Conservation (phyloP, 495 filamentous ascomycete species). For the Aspergillus affinis region DNA sequence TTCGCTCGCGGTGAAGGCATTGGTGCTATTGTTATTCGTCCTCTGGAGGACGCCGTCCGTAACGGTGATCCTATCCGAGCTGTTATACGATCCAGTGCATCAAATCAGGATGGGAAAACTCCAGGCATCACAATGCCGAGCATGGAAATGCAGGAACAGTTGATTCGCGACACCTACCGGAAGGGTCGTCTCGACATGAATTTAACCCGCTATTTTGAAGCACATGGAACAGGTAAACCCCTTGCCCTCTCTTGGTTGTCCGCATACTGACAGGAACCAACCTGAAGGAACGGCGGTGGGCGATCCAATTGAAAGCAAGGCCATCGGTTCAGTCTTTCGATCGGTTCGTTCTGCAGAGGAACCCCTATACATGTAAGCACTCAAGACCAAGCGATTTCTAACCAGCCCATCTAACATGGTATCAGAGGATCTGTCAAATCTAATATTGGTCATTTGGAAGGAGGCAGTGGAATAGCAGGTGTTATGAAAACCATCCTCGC, state of each 20-base stretch:
- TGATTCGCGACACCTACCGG: slow-evolving; percentile 45
- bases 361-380: slow-evolving; percentile 24
- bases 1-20: slow-evolving; percentile 49
- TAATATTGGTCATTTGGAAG: slow-evolving; percentile 34
- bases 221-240: slow-evolving; percentile 41
- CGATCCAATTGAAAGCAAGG: slow-evolving; percentile 46
- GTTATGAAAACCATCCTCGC: slow-evolving; percentile 40
- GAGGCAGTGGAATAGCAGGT: slow-evolving; percentile 34
- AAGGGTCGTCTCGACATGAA: slow-evolving; percentile 32
- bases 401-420: neutral
- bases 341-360: slow-evolving; percentile 15
- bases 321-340: slow-evolving; percentile 25
- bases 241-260: neutral
- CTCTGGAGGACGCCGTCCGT: slow-evolving; percentile 33
- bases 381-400: too few species aligned
- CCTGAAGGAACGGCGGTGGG: slow-evolving; percentile 49
- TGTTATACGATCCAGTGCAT: slow-evolving; percentile 30
- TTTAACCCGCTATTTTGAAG: slow-evolving; percentile 45
- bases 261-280: neutral
- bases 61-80: slow-evolving; percentile 48
- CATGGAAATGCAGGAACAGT: slow-evolving; percentile 32
- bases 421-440: slow-evolving; percentile 23
- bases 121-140: slow-evolving; percentile 43
- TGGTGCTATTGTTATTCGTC: slow-evolving; percentile 42
- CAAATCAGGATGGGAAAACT: slow-evolving; percentile 55